Percentiles rank a stretch among this genome's conserved stretches.
These are phyloP conservation scores for Rhizoclosmatium globosum DNA, from an alignment of 192 early-diverging fungal species.

Conservation along the genomic window DNA sequence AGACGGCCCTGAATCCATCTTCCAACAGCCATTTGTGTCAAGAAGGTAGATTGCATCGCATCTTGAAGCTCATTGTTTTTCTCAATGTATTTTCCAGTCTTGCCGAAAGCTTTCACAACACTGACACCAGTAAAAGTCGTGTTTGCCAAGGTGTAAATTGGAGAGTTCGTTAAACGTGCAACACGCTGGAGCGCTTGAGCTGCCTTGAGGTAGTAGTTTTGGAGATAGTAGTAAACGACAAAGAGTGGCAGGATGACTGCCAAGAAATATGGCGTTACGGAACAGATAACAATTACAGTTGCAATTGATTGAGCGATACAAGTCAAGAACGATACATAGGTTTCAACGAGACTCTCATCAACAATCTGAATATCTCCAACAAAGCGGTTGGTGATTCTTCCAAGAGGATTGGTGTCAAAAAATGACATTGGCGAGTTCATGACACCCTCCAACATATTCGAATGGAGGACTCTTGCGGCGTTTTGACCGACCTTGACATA, in stretches of 20 bases:
- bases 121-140: constrained; percentile 62
- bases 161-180: constrained; percentile 76
- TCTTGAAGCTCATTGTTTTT: constrained; percentile 54
- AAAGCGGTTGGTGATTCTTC: constrained; percentile 83
- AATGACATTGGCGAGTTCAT: constrained; percentile 61
- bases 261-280: constrained; percentile 67
- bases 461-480: constrained; percentile 38
- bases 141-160: constrained; percentile 76
- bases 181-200: constrained; percentile 81
- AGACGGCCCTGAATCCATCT: constrained; percentile 67
- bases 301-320: constrained; percentile 48
- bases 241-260: constrained; percentile 71
- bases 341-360: constrained; percentile 58
- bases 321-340: constrained; percentile 33
- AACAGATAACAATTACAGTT: constrained; percentile 64
- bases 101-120: constrained; percentile 36
- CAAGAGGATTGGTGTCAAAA: constrained; percentile 63
- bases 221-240: constrained; percentile 68
- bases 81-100: constrained; percentile 35
- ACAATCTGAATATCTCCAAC: constrained; percentile 74
- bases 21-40: constrained; percentile 51
- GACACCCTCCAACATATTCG: constrained; percentile 37
- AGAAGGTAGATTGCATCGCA: constrained; percentile 76
- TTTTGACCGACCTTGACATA: constrained; percentile 25
- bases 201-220: constrained; percentile 53